These are phyloP conservation scores for Chalciporus sp. DNA, from an alignment of 1,284 basidiomycete genomes.

Conservation along the genomic window DNA sequence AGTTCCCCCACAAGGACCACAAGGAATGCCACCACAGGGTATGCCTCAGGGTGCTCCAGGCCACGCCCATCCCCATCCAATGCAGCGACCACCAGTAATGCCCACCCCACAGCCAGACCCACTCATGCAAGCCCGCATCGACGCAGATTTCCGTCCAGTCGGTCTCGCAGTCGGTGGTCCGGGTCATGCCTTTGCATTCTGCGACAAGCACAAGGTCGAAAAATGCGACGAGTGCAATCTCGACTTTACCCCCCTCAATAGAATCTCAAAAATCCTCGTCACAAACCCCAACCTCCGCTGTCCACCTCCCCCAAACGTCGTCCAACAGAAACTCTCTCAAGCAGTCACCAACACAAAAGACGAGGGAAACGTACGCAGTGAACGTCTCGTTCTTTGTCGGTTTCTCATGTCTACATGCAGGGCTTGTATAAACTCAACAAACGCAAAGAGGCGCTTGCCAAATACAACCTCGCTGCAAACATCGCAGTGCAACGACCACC, in stretches of 20 bases:
- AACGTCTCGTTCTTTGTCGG: constrained; percentile 2
- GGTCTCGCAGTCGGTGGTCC: constrained; percentile 56
- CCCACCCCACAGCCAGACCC: constrained; percentile 60
- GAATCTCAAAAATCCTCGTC: constrained; percentile 70
- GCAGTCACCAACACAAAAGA: constrained; percentile 82
- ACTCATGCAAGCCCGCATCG: constrained; percentile 71
- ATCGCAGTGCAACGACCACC: constrained; percentile 85
- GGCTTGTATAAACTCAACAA: constrained; percentile 76
- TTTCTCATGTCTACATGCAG: constrained; percentile 42
- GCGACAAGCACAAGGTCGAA: constrained; percentile 63
- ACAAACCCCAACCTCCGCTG: constrained; percentile 73
- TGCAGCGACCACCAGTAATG: constrained; percentile 38
- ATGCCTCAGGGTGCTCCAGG: constrained; percentile 15
- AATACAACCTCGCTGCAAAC: constrained; percentile 84
- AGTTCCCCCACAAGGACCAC: no score
- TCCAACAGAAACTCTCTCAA: constrained; percentile 74
- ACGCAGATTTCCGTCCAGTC: constrained; percentile 67
- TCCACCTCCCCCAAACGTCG: constrained; percentile 80
- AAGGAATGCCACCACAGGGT: background rate
- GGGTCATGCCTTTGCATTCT: constrained; percentile 56
- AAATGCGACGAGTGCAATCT: constrained; percentile 71
- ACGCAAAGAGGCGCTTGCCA: constrained; percentile 74
- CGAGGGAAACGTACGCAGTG: constrained; percentile 76
- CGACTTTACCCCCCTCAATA: constrained; percentile 73
- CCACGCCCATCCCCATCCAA: constrained; percentile 29